A percentile compares a stretch with the other conserved stretches of the same genome.
Evolutionary conservation across 2,329 filamentous ascomycete genomes (phyloP).

Genomic region (Monosporascus sp.): DNA sequence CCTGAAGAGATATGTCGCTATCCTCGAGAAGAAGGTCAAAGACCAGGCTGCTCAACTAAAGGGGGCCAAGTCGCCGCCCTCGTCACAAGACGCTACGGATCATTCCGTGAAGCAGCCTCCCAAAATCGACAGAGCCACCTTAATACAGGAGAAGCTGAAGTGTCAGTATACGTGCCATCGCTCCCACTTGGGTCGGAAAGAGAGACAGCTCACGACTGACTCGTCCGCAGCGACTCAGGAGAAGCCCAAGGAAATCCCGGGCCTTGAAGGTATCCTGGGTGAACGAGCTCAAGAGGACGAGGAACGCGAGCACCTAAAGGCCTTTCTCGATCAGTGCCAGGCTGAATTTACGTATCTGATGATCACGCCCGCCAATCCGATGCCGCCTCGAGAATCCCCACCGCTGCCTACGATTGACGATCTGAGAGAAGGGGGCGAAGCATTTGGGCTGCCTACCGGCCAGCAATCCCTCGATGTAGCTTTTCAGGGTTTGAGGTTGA

Average conservation of each 20-base stretch:
- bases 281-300: constrained; percentile 29
- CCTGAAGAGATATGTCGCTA: constrained; percentile 81
- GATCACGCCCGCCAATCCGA: constrained; percentile 61
- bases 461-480: constrained; percentile 36
- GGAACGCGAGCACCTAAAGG: constrained; percentile 48
- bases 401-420: constrained; percentile 55
- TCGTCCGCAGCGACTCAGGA: constrained; percentile 35
- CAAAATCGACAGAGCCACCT: constrained; percentile 40
- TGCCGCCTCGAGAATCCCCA: constrained; percentile 59
- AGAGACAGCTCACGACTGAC: constrained; percentile 5
- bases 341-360: constrained; percentile 64
- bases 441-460: constrained; percentile 37
- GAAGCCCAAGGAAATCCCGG: constrained; percentile 34
- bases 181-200: background rate
- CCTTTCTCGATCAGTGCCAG: constrained; percentile 60
- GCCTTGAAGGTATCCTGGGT: constrained; percentile 34
- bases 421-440: constrained; percentile 47
- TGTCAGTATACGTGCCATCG: constrained; percentile 34
- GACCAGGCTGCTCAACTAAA: constrained; percentile 72
- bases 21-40: constrained; percentile 83
- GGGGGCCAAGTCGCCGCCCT: constrained; percentile 33
- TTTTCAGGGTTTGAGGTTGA: constrained; percentile 29
- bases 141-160: constrained; percentile 52
- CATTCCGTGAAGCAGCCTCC: constrained; percentile 38
- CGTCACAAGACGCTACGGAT: constrained; percentile 36